Percentiles rank a stretch among this genome's conserved stretches.
Evolutionary conservation across 805 yeast species (phyloP).

Genomic region (Candida ovalis): DNA sequence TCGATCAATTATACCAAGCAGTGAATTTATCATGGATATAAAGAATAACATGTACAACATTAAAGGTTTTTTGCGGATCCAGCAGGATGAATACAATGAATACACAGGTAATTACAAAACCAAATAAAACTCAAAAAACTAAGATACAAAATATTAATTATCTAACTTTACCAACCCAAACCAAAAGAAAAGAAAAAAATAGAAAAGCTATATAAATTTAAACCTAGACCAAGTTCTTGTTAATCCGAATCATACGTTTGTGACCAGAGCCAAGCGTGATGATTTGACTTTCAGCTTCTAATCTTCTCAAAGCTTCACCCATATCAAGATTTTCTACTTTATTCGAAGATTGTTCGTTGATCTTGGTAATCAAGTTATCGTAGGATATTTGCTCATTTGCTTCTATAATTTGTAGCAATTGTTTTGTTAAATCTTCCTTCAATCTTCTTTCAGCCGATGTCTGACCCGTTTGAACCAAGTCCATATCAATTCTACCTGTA

Average conservation of each 20-base stretch:
- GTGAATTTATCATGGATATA: too few relatives aligned
- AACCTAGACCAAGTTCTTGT: constrained; percentile 6
- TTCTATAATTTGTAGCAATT: constrained; percentile 52
- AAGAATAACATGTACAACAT: too few relatives aligned
- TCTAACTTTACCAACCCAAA: not conserved
- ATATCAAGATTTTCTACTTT: constrained; percentile 70
- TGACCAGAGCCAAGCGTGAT: constrained; percentile 69
- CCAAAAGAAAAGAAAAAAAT: not conserved
- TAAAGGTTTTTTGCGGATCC: too few relatives aligned
- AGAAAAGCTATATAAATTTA: not conserved
- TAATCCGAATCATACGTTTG: constrained; percentile 51
- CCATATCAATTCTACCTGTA: constrained; percentile 97
- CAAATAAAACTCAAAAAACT: not conserved
- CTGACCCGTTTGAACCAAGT: constrained; percentile 92
- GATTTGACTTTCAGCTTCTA: constrained; percentile 69
- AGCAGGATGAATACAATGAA: not conserved
- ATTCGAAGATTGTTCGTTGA: constrained; percentile 63
- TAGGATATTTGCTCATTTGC: constrained; percentile 51
- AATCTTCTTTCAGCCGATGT: constrained; percentile 79
- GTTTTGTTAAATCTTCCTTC: constrained; percentile 68
- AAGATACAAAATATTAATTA: not conserved
- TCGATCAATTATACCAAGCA: too few relatives aligned
- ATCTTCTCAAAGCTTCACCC: constrained; percentile 59
- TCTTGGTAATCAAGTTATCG: constrained; percentile 51
- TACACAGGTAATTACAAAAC: not conserved